phyloP scores from a whole-genome alignment of 208 protist species.

The Crithidia mellificae region DNA sequence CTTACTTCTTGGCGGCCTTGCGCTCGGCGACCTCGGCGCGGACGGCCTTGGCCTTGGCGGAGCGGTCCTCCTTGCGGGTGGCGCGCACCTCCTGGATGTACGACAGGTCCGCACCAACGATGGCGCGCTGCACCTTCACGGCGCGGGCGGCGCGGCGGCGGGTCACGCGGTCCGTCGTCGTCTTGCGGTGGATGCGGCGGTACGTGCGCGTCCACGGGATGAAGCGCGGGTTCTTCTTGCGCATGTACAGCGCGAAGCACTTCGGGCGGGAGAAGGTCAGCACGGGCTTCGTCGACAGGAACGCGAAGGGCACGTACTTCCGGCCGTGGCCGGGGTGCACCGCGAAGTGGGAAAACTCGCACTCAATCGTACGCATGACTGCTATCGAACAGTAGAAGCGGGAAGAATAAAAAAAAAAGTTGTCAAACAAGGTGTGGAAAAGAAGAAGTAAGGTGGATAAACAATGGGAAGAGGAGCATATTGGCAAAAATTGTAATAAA shows the following conservation, averaged over 20 bases:
- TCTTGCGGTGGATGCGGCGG: slow-evolving; percentile 93
- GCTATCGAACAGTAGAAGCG: slow-evolving; percentile 18
- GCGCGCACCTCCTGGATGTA: slow-evolving; percentile 90
- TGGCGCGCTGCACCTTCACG: slow-evolving; percentile 76
- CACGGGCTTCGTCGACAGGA: slow-evolving; percentile 94
- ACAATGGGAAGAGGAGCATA: too few relatives aligned
- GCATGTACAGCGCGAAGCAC: slow-evolving; percentile 92
- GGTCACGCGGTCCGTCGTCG: slow-evolving; percentile 77
- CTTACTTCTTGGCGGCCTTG: slow-evolving; percentile 90
- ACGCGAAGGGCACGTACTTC: slow-evolving; percentile 92
- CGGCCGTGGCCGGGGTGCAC: slow-evolving; percentile 94
- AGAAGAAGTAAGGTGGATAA: neutral
- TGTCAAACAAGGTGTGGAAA: slow-evolving; percentile 14
- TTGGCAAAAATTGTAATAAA: too few relatives aligned
- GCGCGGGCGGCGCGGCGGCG: slow-evolving; percentile 82
- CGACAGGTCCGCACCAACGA: slow-evolving; percentile 87
- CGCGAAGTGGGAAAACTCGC: slow-evolving; percentile 92
- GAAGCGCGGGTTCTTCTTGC: slow-evolving; percentile 95
- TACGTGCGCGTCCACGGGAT: slow-evolving; percentile 93
- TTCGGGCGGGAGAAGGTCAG: slow-evolving; percentile 91
- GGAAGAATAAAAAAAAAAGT: slow-evolving; percentile 15
- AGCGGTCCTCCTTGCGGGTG: slow-evolving; percentile 81
- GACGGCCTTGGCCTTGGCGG: slow-evolving; percentile 87
- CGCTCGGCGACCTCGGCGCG: slow-evolving; percentile 88
- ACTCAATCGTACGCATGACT: slow-evolving; percentile 91